Percentiles rank a stretch among this genome's conserved stretches.
phyloP scores from a whole-genome alignment of 2,329 filamentous ascomycete genomes.

The Cercospora sojina region DNA sequence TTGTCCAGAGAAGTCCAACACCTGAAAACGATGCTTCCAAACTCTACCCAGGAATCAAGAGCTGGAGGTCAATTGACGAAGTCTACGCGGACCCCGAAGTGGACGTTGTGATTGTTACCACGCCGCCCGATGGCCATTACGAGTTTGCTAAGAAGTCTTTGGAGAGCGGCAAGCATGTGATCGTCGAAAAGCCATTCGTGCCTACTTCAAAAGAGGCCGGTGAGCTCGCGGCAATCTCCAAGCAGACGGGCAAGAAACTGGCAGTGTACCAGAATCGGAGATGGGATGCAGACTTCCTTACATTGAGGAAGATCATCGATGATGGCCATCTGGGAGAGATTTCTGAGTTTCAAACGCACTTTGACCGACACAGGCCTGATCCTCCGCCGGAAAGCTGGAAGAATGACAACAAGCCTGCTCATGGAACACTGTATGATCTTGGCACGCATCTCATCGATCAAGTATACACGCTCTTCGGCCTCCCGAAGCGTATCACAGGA shows the following conservation, averaged over 20 bases:
- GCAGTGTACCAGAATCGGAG: slow-evolving; percentile 62
- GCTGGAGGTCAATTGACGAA: slow-evolving; percentile 62
- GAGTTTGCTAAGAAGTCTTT: slow-evolving; percentile 63
- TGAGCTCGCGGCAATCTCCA: slow-evolving; percentile 51
- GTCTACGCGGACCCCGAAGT: slow-evolving; percentile 65
- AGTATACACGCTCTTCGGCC: slow-evolving; percentile 67
- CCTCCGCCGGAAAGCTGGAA: slow-evolving; percentile 63
- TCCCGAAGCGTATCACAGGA: slow-evolving; percentile 65
- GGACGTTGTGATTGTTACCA: slow-evolving; percentile 69
- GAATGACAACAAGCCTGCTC: slow-evolving; percentile 61
- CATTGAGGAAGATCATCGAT: slow-evolving; percentile 61
- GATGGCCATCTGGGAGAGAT: slow-evolving; percentile 66
- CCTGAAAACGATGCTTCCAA: slow-evolving; percentile 64
- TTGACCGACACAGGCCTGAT: slow-evolving; percentile 68
- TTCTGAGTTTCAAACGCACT: slow-evolving; percentile 76
- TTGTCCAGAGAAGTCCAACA: slow-evolving; percentile 71
- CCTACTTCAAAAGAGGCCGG: slow-evolving; percentile 68
- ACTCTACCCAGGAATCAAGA: slow-evolving; percentile 65
- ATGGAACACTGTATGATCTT: slow-evolving; percentile 70
- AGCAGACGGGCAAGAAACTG: slow-evolving; percentile 42
- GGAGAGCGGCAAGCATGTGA: slow-evolving; percentile 70
- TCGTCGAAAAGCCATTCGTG: slow-evolving; percentile 82
- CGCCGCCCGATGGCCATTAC: slow-evolving; percentile 70
- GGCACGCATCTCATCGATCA: slow-evolving; percentile 77
- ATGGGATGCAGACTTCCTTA: slow-evolving; percentile 76